Evolutionary conservation across 2,329 filamentous ascomycete genomes (phyloP), one percentile per base, ranked within the genome.

Genomic region (Cucurbitaria berberidis): DNA sequence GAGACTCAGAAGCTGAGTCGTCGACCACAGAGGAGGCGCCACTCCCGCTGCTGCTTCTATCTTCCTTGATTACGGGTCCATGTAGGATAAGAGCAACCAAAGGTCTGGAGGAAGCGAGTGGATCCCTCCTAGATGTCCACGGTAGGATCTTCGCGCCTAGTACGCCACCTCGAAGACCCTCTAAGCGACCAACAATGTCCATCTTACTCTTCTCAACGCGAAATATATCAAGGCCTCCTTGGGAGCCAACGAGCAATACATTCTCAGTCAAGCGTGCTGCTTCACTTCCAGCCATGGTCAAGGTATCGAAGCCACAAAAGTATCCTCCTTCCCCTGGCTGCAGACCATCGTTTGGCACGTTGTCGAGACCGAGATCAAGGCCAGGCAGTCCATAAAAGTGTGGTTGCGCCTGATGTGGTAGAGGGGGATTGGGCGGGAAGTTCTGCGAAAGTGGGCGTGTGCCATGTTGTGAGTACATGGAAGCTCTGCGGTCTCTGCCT

Each of bases 121-220:
- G 78, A 48, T 87, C 84, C 45, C 78, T 77, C 7, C 78, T 74
- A 22, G 82, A 75, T 16, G 81, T 84, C 83, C 88, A 91, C 1
- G 90, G 87, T 43, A 97, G 75, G 21, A 97, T 86, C 74, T 93
- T 96, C 48, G 93, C 93, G 60, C 89, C 84, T 59, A 91, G 80
- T 1, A 97, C 90, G 19, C 87, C 87, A 35, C 93, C 93, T 64
- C 87, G 85, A 24, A 97, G 79, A 4, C 90, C 91, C 67, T 89
- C 88, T 42, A 97, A 77, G 50, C 85, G 85, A 18, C 87, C 87
- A 26, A 91, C 77, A 19, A 85, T 81, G 49, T 91, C 88, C 48
- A 91, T 74, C 43, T 89, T 89, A 56, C 87, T 86, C 67, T 88
- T 90, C 38, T 86, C 85, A 26, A 96, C 82, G 18, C 85, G 81